Evolutionary conservation across 192 early-diverging fungal genomes (phyloP).

Genomic region (Rhizophagus prolifer): DNA sequence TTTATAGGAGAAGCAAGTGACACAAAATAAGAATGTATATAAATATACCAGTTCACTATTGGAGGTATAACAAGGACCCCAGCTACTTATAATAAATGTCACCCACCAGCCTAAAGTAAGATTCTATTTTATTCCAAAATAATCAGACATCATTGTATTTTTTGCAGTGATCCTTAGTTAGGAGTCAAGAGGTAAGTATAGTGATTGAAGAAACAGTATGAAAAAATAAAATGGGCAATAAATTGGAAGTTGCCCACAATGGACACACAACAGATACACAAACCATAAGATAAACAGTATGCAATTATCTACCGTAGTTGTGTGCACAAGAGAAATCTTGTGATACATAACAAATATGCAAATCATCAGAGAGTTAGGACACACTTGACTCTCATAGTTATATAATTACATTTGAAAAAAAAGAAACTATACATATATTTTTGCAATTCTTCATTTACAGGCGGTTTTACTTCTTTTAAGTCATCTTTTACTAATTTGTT

Average conservation of each 20-base stretch:
- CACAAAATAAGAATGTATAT: slow-evolving; percentile 3
- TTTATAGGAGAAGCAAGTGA: not conserved
- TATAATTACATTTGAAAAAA: not conserved
- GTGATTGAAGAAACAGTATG: not conserved
- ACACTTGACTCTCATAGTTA: not conserved
- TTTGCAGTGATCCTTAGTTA: not conserved
- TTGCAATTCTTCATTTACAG: too few relatives aligned
- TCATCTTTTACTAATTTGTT: too few relatives aligned
- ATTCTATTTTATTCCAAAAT: slow-evolving; percentile 9
- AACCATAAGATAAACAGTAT: slow-evolving; percentile 5
- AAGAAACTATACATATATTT: too few relatives aligned
- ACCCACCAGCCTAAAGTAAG: too few relatives aligned
- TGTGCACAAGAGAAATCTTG: slow-evolving; percentile 3
- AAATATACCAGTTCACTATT: not conserved
- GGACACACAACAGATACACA: slow-evolving; percentile 10
- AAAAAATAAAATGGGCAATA: slow-evolving; percentile 12
- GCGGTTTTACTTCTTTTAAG: too few relatives aligned
- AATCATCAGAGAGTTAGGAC: not conserved
- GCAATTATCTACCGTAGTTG: slow-evolving; percentile 5
- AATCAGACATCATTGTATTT: not conserved
- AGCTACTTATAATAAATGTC: too few relatives aligned
- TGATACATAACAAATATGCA: not conserved
- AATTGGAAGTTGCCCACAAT: not conserved
- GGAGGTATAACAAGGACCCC: not conserved
- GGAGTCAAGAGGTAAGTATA: not conserved